These are phyloP conservation scores for Amanita inopinata DNA, from an alignment of 768 basidiomycete species.

Conservation along the genomic window DNA sequence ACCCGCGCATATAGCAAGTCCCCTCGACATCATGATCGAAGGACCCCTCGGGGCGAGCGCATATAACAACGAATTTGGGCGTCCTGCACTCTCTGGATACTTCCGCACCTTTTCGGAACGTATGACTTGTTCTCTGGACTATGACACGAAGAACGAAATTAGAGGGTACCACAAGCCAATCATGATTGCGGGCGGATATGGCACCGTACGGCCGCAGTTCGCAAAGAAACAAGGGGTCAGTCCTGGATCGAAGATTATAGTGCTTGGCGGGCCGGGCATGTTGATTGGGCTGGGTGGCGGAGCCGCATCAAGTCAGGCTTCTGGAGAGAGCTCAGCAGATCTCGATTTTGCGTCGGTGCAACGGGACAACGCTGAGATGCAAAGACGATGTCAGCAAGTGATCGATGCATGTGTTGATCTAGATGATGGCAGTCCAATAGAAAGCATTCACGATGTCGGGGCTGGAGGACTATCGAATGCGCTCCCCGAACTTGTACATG, in stretches of 20 bases:
- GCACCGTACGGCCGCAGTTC: slow-evolving; percentile 81
- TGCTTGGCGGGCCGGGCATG: slow-evolving; percentile 93
- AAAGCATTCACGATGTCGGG: slow-evolving; percentile 97
- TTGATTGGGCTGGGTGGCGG: slow-evolving; percentile 96
- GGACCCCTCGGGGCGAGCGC: slow-evolving; percentile 91
- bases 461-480: slow-evolving; percentile 97
- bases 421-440: slow-evolving; percentile 61
- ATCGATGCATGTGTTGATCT: slow-evolving; percentile 80
- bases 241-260: slow-evolving; percentile 80
- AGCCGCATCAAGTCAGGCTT: slow-evolving; percentile 89
- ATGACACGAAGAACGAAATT: slow-evolving; percentile 42
- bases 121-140: slow-evolving; percentile 44
- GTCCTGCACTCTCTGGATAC: slow-evolving; percentile 87
- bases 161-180: slow-evolving; percentile 98
- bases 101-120: slow-evolving; percentile 90
- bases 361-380: slow-evolving; percentile 97
- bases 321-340: slow-evolving; percentile 83
- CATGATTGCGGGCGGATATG: slow-evolving; percentile 98
- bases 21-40: slow-evolving; percentile 95
- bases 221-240: slow-evolving; percentile 71
- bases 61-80: slow-evolving; percentile 98
- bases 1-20: slow-evolving; percentile 84
- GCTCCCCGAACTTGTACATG: slow-evolving; percentile 93
- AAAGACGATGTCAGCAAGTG: slow-evolving; percentile 93
- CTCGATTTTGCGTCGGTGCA: slow-evolving; percentile 98